phyloP scores from a whole-genome alignment of 2,329 filamentous ascomycete species.

The Metarhizium robertsii region DNA sequence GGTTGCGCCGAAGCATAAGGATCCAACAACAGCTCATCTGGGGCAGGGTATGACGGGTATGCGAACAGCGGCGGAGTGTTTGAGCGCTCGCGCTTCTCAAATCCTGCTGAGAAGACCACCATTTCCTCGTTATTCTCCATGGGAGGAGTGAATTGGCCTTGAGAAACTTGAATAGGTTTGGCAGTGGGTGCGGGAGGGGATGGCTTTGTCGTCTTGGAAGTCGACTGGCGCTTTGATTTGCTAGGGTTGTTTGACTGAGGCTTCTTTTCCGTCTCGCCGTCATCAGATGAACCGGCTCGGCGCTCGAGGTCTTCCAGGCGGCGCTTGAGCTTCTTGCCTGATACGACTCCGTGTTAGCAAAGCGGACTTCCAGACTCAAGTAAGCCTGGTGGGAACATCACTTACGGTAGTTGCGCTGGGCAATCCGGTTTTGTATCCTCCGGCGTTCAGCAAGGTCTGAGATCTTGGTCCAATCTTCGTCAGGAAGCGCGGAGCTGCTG shows the following conservation, averaged over 20 bases:
- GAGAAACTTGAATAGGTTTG: constrained; percentile 29
- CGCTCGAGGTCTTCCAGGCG: constrained; percentile 78
- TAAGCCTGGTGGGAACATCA: constrained; percentile 12
- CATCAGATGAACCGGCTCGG: constrained; percentile 50
- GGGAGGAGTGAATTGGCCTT: constrained; percentile 52
- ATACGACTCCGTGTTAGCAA: not conserved
- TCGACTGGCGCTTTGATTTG: constrained; percentile 29
- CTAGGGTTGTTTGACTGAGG: constrained; percentile 22
- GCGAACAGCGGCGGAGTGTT: constrained; percentile 61
- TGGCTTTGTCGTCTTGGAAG: constrained; percentile 15
- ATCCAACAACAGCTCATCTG: constrained; percentile 54
- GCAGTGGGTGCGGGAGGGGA: constrained; percentile 18
- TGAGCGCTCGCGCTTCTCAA: constrained; percentile 60
- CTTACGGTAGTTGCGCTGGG: constrained; percentile 93
- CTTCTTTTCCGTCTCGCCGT: constrained; percentile 35
- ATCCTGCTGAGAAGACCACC: constrained; percentile 49
- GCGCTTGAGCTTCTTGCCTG: constrained; percentile 89
- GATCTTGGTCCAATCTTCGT: constrained; percentile 99
- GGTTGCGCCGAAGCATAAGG: constrained; percentile 45
- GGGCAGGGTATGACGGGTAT: constrained; percentile 58
- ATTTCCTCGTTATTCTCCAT: constrained; percentile 55
- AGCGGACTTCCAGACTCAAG: not conserved
- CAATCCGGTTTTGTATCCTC: constrained; percentile 94
- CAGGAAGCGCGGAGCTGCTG: constrained; percentile 86
- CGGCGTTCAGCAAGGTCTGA: constrained; percentile 90